Conservation (phyloP, 768 basidiomycete genomes). For the Mycena maculata region DNA sequence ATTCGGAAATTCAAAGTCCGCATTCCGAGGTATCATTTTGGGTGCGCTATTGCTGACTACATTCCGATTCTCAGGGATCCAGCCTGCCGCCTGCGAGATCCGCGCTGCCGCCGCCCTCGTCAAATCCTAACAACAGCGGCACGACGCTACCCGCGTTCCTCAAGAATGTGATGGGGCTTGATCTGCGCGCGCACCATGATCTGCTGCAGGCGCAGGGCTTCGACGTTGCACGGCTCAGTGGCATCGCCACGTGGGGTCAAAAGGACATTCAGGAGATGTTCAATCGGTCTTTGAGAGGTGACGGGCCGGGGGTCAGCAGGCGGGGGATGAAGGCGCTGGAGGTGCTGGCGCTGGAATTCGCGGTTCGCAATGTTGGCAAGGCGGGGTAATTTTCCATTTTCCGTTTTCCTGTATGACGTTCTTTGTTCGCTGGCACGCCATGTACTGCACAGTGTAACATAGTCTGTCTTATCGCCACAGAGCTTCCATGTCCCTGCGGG, state of each 20-base stretch:
- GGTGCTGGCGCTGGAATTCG: conserved; percentile 16
- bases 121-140: not conserved
- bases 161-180: conserved; percentile 24
- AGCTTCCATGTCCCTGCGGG: too few species aligned
- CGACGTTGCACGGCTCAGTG: not conserved
- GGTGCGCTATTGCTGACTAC: not conserved
- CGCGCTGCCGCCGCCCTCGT: not conserved
- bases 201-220: conserved; percentile 3
- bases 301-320: not conserved
- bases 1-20: not conserved
- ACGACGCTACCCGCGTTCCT: conserved; percentile 5
- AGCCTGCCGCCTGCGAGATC: not conserved
- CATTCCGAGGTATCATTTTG: not conserved
- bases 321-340: not conserved
- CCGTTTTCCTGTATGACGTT: too few species aligned
- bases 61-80: not conserved
- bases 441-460: too few species aligned
- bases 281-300: not conserved
- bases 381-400: too few species aligned
- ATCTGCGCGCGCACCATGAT: conserved; percentile 1
- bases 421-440: too few species aligned
- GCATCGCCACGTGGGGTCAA: not conserved
- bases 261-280: not conserved
- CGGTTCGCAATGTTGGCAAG: not conserved
- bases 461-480: too few species aligned